Base-by-base conservation (phyloP, 345 rosid genomes). In the Durio zibethinus region DNA sequence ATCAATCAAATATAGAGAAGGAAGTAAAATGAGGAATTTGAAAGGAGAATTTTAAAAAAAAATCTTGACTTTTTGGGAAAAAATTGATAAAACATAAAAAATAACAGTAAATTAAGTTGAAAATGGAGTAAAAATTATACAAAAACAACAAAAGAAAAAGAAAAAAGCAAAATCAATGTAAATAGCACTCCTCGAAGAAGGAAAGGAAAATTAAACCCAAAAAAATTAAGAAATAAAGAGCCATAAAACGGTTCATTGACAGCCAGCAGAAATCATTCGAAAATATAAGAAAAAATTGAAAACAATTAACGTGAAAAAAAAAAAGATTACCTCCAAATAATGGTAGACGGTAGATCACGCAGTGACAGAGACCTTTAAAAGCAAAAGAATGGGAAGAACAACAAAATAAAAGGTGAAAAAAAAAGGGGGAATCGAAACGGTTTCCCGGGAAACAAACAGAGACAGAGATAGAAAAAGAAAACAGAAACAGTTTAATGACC, bases 361-460 rank as follows among this genome's bases (percentile, higher is more conserved):
- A 62, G 47, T 48, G n/a, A 35, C 9, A 27, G 10, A 20, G 7
- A 38, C 2, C 25, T 25, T 12, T 11, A n/a, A 9, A 16, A 54
- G 40, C 29, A 21, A 36, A 52, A 18, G 25, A 48, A 38, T 25
- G 47, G 54, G 23, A 18, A 53, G 50, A 33, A 59, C 64, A 21
- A 23, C 43, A 29, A 2, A 14, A 33, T 59, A 21, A 60, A 52
- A 3, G 4, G 36, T 14, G 47, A 21, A 7, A 1, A 21, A 56
- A 43, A 25, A 21, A 33, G n/a, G 54, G 7, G 50, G 62, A 62
- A 52, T n/a, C 5, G 40, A 69, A 57, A 35, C 2, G 2, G 31
- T 82, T 82, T 83, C 63, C 60, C 82, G 70, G 52, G 64, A 80
- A 84, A 72, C 85, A 77, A 76, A 56, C 72, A 48, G 52, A 23